Evolutionary conservation across 2,329 filamentous ascomycete genomes (phyloP), one percentile per base, ranked within the genome.

Genomic region (Remersonia thermophila): DNA sequence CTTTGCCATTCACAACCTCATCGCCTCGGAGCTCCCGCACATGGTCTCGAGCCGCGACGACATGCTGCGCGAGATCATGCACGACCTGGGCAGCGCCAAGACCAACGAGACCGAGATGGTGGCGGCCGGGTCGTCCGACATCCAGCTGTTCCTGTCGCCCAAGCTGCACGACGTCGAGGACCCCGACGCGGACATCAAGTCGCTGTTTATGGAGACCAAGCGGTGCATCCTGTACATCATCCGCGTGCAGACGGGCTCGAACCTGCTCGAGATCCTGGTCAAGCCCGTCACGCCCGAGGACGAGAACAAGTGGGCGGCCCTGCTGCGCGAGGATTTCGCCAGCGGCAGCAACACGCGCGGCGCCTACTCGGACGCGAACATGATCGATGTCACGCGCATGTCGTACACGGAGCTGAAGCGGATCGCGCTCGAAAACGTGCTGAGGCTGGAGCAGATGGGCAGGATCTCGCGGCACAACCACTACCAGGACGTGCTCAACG

Each of bases 151-250:
- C 41, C 65, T 95, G 30, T 91, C 82, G 30, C 84, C 87, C 27
- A 93, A 91, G 58, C 73, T 93, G 36, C 85, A 93, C 53, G 83
- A 93, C 50, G 66, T 86, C 42, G 83, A 93, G 51, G 91, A 98
- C 54, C 89, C 91, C 3, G 89, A 96, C 53, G 85, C 87, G 3
- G 83, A 91, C 41, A 69, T 91, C 44, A 95, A 96, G 61, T 71
- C 86, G 2, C 69, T 98, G 3, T 95, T 95, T 57, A 96, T 95
- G 77, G 91, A 96, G 61, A 96, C 91, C 3, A 98, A 98, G 63
- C 79, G 91, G 50, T 94, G 91, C 54, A 82, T 96, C 28, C 66
- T 98, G 44, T 98, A 96, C 60, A 96, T 98, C 56, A 96, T 98
- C 54, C 82, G 91, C 40, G 82, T 98, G 26, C 93, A 98, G 59